Conservation (phyloP, 352 stramenopile species). For the Phytophthora constricta region DNA sequence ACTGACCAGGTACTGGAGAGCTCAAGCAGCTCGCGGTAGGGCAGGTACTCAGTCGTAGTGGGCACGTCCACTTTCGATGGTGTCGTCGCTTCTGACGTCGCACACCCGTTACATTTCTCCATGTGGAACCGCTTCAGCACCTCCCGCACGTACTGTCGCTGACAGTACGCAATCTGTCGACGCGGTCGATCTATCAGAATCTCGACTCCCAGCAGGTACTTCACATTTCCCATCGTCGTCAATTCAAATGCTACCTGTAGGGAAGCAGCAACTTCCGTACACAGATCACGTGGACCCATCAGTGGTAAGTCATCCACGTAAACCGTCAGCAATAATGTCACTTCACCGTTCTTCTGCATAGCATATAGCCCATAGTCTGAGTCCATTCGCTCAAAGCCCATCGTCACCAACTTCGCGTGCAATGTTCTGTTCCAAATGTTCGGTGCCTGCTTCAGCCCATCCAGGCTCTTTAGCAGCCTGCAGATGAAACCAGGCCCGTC, state of each 20-base stretch:
- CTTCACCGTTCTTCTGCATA: conserved; percentile 1
- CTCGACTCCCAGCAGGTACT: conserved; percentile 15
- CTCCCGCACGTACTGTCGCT: conserved; percentile 8
- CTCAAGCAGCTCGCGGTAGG: too few relatives aligned
- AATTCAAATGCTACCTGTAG: conserved; percentile 14
- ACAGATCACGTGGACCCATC: conserved; percentile 9
- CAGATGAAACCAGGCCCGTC: conserved; percentile 4
- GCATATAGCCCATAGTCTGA: conserved; percentile 19
- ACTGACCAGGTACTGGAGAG: too few relatives aligned
- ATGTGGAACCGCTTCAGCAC: conserved; percentile 4
- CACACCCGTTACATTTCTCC: too few relatives aligned
- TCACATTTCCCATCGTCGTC: conserved; percentile 13
- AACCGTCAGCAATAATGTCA: conserved; percentile 15
- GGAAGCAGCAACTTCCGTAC: conserved; percentile 3
- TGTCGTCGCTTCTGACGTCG: too few relatives aligned
- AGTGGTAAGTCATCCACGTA: conserved; percentile 13
- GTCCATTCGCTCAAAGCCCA: conserved; percentile 2
- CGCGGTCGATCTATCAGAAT: conserved; percentile 13
- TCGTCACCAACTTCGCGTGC: background rate
- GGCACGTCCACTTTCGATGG: too few relatives aligned
- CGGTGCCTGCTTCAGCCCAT: conserved; percentile 18
- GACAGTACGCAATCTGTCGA: conserved; percentile 7
- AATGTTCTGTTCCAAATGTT: conserved; percentile 24
- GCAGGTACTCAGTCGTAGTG: too few relatives aligned
- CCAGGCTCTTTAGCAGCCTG: conserved; percentile 14